Conservation (phyloP, 2,329 filamentous ascomycete species). For the Colletotrichum chrysophilum region DNA sequence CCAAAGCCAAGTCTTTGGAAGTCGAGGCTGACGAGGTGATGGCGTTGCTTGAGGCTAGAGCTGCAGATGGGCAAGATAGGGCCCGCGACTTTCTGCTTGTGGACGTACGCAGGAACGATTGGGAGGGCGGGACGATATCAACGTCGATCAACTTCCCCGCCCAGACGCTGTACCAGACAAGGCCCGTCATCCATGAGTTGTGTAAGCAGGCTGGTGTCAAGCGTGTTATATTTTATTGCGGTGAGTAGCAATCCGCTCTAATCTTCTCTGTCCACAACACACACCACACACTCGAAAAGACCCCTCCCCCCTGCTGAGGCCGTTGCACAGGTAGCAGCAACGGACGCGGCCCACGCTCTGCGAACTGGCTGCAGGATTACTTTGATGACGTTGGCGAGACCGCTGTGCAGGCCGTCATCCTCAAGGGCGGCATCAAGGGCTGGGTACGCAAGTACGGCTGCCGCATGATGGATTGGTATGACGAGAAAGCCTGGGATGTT, state of each 20-base stretch:
- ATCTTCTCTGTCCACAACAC: not conserved
- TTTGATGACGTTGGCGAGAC: conserved; percentile 50
- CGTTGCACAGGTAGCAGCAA: conserved; percentile 49
- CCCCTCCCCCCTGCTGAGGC: not conserved
- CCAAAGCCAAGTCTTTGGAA: conserved; percentile 40
- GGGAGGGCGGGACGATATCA: conserved; percentile 64
- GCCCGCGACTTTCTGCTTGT: conserved; percentile 49
- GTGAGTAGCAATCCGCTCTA: conserved; percentile 33
- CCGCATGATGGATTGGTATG: conserved; percentile 55
- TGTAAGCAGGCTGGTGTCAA: conserved; percentile 54
- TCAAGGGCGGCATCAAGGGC: conserved; percentile 59
- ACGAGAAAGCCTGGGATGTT: conserved; percentile 42
- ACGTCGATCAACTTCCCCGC: conserved; percentile 64
- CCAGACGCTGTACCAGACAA: conserved; percentile 57
- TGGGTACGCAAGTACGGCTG: conserved; percentile 57
- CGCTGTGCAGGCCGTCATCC: conserved; percentile 48
- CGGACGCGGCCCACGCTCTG: conserved; percentile 56
- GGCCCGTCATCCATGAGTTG: conserved; percentile 52
- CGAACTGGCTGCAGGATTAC: conserved; percentile 63
- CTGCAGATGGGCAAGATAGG: conserved; percentile 29
- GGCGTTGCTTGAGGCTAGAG: conserved; percentile 42
- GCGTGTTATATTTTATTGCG: conserved; percentile 61
- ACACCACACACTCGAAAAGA: not conserved
- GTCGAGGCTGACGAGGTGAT: conserved; percentile 46
- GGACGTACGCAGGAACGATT: conserved; percentile 59